Evolutionary conservation across 768 basidiomycete genomes (phyloP), one percentile per base, ranked within the genome.

Genomic region (Boletus sp.): DNA sequence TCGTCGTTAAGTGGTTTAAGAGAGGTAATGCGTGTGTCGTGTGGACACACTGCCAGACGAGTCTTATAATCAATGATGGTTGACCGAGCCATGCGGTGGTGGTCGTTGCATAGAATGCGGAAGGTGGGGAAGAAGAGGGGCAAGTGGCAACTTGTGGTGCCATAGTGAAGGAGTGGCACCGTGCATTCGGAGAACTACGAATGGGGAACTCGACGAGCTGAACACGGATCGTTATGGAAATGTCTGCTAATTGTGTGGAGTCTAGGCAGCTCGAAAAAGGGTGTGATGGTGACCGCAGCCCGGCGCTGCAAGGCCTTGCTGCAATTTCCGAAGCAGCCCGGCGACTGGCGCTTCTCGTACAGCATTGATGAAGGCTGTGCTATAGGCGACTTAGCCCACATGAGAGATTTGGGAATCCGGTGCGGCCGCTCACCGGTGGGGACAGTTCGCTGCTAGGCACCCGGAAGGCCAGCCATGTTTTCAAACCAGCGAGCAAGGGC

Each of bases 401-500:
- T 50, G 44, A 52, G 34, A 53, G 43, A 57, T 59, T 60, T 23
- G 27, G 40, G 10, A 47, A 14, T 39, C 55, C 63, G 57, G 63
- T 32, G 46, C 9, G 37, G 52, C 7, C 44, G 50, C 60, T 47
- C 59, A 34, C 63, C 63, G 64, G 35, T 51, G 40, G 49, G 10
- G 34, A 33, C 23, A 40, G 38, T 6, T 46, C 53, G 23, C 47
- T 42, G 41, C 33, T 65, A 63, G 43, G 51, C 51, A 50, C 29
- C 21, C 45, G 64, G 58, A 58, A 89, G 70, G 0, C 88, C 88
- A 4, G 87, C 86, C 75, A 86, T 83, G n/a, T 64, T 65, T 67
- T 90, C 82, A 54, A 92, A 87, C 90, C 90, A 92, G 6, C 64
- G 62, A 2, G 83, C 88, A 30, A 89, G 75, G 17, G 75, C 72